Evolutionary conservation across 306 rosid species (phyloP), one percentile per base, ranked within the genome.

Genomic region (Dicorynia guianensis): DNA sequence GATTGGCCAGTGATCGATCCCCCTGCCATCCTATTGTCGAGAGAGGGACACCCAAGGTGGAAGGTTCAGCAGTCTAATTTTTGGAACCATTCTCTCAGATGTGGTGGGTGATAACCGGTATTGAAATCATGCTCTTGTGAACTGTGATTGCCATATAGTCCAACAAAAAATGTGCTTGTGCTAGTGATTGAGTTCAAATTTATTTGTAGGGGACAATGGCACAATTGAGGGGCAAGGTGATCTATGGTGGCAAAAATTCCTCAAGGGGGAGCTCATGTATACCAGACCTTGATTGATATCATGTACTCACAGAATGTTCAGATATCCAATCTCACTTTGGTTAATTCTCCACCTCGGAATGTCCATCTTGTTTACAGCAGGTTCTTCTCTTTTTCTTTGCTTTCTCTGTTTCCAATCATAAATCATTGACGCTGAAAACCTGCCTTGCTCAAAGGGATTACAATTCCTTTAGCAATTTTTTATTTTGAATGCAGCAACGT

Each of bases 201-300:
- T 74, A 14, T 56, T 80, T 69, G 11, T 54, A 91, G 96, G 96
- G 75, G 78, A 79, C 78, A 88, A 91, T 80, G 93, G 93, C 12
- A 91, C 96, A 40, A 43, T 91, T 70, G 96, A 91, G 71, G 96
- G 93, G 52, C 96, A 88, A 85, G 93, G 93, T 65, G 93, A 86
- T 38, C 42, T 81, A n/a, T 91, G 96, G 96, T 87, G 96, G 96
- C 79, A 85, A 73, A 88, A 86, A 47, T 91, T 81, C 73, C 89
- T 20, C 56, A 62, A 71, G 13, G 85, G 82, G 6, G n/a, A 86
- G 76, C 80, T 91, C 7, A 79, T 14, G 5, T 88, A 86, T 74
- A 91, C 93, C 15, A 20, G 96, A 36, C 96, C 96, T 20, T 91
- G 84, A 85, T 91, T 72, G 96, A 91, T 63, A 77, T 88, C 76